Evolutionary conservation across 2,329 filamentous ascomycete species (phyloP).

Genomic region (Fusarium multiceps): DNA sequence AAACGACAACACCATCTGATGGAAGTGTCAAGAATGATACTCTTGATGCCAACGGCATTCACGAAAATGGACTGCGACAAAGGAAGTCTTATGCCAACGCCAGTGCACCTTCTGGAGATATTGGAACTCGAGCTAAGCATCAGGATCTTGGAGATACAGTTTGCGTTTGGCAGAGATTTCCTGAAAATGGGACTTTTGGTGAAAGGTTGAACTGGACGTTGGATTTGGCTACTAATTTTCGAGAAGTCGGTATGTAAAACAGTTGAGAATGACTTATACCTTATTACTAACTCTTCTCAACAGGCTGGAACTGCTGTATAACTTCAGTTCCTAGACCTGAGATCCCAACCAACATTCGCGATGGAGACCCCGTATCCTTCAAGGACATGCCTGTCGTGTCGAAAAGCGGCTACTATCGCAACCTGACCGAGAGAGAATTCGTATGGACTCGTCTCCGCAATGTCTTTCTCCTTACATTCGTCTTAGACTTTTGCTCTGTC

Average conservation of each 20-base stretch:
- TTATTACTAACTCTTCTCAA: not conserved
- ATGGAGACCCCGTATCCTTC: constrained; percentile 55
- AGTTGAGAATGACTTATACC: not conserved
- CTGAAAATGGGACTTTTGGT: constrained; percentile 59
- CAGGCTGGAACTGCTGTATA: constrained; percentile 68
- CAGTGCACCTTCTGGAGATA: constrained; percentile 1
- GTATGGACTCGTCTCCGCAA: constrained; percentile 57
- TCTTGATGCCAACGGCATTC: not conserved
- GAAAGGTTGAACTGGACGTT: constrained; percentile 66
- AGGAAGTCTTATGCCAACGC: constrained; percentile 21
- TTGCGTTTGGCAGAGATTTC: constrained; percentile 72
- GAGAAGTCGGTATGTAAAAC: constrained; percentile 61
- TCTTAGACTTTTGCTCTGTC: constrained; percentile 76
- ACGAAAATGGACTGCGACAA: constrained; percentile 28
- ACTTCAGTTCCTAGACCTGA: constrained; percentile 61
- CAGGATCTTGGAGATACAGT: constrained; percentile 50
- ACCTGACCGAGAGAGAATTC: constrained; percentile 57
- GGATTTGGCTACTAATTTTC: constrained; percentile 66
- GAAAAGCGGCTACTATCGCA: constrained; percentile 59
- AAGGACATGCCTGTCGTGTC: constrained; percentile 56
- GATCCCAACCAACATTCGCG: constrained; percentile 49
- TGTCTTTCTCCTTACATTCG: constrained; percentile 69
- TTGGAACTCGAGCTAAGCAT: not conserved
- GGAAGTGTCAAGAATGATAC: not conserved
- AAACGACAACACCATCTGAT: not conserved